These are phyloP conservation scores for Corylus avellana DNA, from an alignment of 306 rosid species.

Conservation along the genomic window DNA sequence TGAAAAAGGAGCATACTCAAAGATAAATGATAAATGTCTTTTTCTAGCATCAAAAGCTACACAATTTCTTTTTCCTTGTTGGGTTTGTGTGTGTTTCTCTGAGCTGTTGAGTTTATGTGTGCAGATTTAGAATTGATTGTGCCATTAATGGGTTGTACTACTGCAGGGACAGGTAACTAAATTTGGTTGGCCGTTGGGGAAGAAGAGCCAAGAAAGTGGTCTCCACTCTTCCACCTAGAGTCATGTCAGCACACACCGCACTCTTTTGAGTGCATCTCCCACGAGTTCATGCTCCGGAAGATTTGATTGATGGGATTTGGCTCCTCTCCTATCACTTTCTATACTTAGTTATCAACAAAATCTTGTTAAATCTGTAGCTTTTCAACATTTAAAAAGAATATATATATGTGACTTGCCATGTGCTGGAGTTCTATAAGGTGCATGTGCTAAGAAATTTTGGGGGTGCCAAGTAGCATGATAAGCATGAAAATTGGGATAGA, in stretches of 20 bases:
- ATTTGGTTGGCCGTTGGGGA: constrained; percentile 4
- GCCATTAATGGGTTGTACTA: constrained; percentile 23
- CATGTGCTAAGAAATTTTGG: no score
- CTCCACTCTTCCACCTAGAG: constrained; percentile 21
- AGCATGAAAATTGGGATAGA: no score
- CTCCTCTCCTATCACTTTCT: not conserved
- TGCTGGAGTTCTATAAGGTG: no score
- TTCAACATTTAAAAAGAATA: no score
- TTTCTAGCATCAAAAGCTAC: not conserved
- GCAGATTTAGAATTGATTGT: not conserved
- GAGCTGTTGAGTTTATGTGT: not conserved
- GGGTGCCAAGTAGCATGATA: no score
- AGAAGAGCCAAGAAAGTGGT: constrained; percentile 25
- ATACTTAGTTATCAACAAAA: not conserved
- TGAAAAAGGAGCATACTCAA: not conserved
- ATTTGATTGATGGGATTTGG: not conserved
- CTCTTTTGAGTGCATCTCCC: not conserved
- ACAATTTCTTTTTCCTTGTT: not conserved
- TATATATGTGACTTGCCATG: no score
- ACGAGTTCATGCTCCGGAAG: not conserved
- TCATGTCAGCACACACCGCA: constrained; percentile 10
- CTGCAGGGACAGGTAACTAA: constrained; percentile 15
- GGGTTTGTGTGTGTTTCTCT: not conserved
- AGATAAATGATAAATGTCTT: not conserved
- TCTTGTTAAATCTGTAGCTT: not conserved